Evolutionary conservation across 306 rosid species (phyloP).

Genomic region (Cucurbita maxima): DNA sequence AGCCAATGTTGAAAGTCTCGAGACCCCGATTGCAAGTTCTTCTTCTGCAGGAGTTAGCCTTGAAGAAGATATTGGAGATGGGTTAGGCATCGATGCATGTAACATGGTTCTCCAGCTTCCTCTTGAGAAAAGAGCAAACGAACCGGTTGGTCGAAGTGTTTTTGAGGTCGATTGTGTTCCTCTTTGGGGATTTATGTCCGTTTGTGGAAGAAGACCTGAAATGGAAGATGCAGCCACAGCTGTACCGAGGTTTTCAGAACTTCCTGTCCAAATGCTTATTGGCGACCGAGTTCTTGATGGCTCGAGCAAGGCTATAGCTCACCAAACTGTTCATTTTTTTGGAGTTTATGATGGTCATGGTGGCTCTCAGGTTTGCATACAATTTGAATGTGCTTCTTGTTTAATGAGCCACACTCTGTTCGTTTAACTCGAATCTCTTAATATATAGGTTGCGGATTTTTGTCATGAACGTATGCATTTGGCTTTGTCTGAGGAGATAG

Average conservation of each 20-base stretch:
- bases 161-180: slow-evolving; percentile 72
- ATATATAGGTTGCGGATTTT: slow-evolving; percentile 60
- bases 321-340: slow-evolving; percentile 59
- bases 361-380: slow-evolving; percentile 53
- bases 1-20: slow-evolving; percentile 18
- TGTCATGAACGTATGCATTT: slow-evolving; percentile 63
- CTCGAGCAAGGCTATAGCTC: slow-evolving; percentile 30
- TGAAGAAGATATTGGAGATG: slow-evolving; percentile 32
- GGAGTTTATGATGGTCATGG: slow-evolving; percentile 95
- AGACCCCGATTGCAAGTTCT: slow-evolving; percentile 21
- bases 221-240: slow-evolving; percentile 75
- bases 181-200: slow-evolving; percentile 61
- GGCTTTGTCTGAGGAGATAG: slow-evolving; percentile 80
- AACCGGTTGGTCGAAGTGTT: slow-evolving; percentile 49
- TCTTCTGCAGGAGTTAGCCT: slow-evolving; percentile 31
- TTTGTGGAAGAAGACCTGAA: slow-evolving; percentile 80
- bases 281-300: slow-evolving; percentile 47
- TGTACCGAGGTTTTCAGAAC: slow-evolving; percentile 39
- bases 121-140: slow-evolving; percentile 30
- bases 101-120: slow-evolving; percentile 31
- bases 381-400: not conserved
- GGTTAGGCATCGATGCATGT: slow-evolving; percentile 19
- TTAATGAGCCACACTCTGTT: not conserved
- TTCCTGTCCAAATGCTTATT: slow-evolving; percentile 68
- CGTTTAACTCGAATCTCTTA: not conserved